Percentiles rank a stretch among this genome's conserved stretches.
phyloP scores from a whole-genome alignment of 2,329 filamentous ascomycete species.

The Hymenoscyphus fraxineus region DNA sequence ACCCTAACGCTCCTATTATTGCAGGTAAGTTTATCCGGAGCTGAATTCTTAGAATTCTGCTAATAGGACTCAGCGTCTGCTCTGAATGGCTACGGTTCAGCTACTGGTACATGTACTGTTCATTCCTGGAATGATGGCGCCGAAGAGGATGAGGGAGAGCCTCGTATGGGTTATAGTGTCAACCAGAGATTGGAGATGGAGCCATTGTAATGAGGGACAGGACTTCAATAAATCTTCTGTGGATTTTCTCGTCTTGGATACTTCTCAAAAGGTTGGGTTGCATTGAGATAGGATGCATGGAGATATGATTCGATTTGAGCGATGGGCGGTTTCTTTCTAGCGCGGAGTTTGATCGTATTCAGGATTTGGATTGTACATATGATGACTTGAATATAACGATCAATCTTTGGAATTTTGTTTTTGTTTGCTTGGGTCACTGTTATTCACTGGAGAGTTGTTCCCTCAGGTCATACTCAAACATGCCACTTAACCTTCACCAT shows the following conservation, averaged over 20 bases:
- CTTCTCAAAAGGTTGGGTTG: too few relatives aligned
- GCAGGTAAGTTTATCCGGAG: conserved; percentile 34
- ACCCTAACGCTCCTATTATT: conserved; percentile 64
- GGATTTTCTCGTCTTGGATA: too few relatives aligned
- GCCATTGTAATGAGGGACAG: conserved; percentile 2
- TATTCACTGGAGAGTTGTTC: too few relatives aligned
- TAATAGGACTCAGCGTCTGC: conserved; percentile 50
- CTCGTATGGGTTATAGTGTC: conserved; percentile 43
- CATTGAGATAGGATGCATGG: background rate
- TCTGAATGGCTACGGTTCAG: conserved; percentile 66
- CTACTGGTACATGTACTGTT: conserved; percentile 61
- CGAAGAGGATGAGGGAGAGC: conserved; percentile 54
- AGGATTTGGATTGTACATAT: conserved; percentile 4
- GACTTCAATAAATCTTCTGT: too few relatives aligned
- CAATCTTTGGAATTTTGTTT: too few relatives aligned
- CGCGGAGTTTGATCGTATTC: background rate
- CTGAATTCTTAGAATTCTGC: conserved; percentile 7
- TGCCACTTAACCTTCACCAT: too few relatives aligned
- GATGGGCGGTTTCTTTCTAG: background rate
- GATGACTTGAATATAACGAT: background rate
- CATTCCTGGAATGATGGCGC: conserved; percentile 64
- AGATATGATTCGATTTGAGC: background rate
- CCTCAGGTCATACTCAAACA: too few relatives aligned
- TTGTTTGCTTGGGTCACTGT: too few relatives aligned
- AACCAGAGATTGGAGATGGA: conserved; percentile 38